A percentile compares a stretch with the other conserved stretches of the same genome.
Conservation (phyloP, 345 rosid species). For the Pelargonium nanum region DNA sequence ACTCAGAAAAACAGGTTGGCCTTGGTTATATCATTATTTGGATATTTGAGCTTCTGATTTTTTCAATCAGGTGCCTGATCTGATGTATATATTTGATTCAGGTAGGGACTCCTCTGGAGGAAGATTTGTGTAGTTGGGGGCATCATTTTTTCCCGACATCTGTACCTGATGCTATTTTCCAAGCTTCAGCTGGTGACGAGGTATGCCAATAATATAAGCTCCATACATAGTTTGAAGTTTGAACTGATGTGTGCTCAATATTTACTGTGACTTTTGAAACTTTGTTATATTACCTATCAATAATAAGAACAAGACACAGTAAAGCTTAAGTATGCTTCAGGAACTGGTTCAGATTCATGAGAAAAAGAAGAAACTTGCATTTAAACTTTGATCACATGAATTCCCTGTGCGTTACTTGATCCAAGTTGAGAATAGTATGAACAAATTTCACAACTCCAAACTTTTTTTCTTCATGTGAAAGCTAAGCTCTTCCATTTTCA, state of each 20-base stretch:
- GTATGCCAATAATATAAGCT: slow-evolving; percentile 20
- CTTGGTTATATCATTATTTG: neutral
- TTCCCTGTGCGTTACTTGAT: too few relatives aligned
- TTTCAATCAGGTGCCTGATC: neutral
- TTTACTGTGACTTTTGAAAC: too few relatives aligned
- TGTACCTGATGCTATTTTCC: slow-evolving; percentile 75
- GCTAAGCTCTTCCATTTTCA: too few relatives aligned
- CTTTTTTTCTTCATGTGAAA: too few relatives aligned
- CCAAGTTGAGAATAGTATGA: too few relatives aligned
- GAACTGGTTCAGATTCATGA: too few relatives aligned
- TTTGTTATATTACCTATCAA: too few relatives aligned
- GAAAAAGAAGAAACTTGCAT: neutral
- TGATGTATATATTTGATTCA: slow-evolving; percentile 20
- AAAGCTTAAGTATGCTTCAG: too few relatives aligned
- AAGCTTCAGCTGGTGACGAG: slow-evolving; percentile 95
- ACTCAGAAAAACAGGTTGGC: slow-evolving; percentile 77
- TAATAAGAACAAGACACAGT: too few relatives aligned
- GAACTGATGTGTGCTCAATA: neutral
- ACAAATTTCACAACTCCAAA: too few relatives aligned
- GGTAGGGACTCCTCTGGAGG: slow-evolving; percentile 86
- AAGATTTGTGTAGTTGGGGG: slow-evolving; percentile 85
- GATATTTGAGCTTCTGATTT: slow-evolving; percentile 15
- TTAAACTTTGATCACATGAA: too few relatives aligned
- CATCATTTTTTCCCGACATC: slow-evolving; percentile 66
- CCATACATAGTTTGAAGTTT: neutral